Evolutionary conservation across 148 eudicot genomes (phyloP).

Genomic region (Talinum fruticosum): DNA sequence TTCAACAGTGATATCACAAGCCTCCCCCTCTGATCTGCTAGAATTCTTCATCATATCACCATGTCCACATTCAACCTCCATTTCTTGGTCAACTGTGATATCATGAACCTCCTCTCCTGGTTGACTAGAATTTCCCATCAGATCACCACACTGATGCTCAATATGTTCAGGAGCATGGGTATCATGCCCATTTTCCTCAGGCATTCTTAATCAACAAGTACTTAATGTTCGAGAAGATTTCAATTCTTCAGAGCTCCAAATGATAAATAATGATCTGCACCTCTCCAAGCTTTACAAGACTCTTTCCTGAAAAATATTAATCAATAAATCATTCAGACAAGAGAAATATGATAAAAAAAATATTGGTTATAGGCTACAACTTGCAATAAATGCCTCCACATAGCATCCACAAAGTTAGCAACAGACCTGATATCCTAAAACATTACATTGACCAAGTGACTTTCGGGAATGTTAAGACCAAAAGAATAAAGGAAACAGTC

Average conservation of each 20-base stretch:
- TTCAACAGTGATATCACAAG: not conserved
- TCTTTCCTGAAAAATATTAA: not conserved
- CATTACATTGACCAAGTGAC: too few species aligned
- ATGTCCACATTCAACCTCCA: not conserved
- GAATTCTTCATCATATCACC: not conserved
- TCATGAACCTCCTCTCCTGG: not conserved
- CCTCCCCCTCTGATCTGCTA: not conserved
- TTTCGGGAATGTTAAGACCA: too few species aligned
- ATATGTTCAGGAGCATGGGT: slow-evolving; percentile 10
- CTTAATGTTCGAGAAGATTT: not conserved
- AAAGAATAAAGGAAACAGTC: too few species aligned
- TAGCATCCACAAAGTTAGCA: not conserved
- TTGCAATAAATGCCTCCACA: not conserved
- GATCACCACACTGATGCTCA: slow-evolving; percentile 16
- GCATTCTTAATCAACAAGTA: slow-evolving; percentile 22
- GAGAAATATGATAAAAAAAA: not conserved
- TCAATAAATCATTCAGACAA: slow-evolving; percentile 1
- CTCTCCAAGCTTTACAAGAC: not conserved
- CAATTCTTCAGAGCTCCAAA: slow-evolving; percentile 13
- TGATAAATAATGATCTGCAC: not conserved
- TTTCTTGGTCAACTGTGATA: not conserved
- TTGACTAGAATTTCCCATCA: not conserved
- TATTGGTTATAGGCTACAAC: not conserved
- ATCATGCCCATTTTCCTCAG: slow-evolving; percentile 18
- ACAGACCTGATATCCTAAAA: too few species aligned